phyloP scores from a whole-genome alignment of 495 filamentous ascomycete species.

The Aspergillus panamensis region DNA sequence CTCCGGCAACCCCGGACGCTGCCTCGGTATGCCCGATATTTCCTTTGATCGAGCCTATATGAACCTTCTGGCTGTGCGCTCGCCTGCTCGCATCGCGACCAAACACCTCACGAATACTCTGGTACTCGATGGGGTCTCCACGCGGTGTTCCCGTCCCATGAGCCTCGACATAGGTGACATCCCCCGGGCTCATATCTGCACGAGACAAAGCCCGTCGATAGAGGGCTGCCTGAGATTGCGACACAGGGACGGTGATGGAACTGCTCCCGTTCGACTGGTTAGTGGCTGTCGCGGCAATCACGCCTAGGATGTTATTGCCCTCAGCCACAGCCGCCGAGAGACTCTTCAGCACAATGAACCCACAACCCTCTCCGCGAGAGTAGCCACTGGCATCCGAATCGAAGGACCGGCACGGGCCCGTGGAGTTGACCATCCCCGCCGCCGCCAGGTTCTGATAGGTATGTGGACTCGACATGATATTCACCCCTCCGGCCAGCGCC shows the following conservation, averaged over 20 bases:
- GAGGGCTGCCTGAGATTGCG: conserved; percentile 26
- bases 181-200: conserved; percentile 12
- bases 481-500: conserved; percentile 28
- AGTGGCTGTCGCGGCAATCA: conserved; percentile 38
- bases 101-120: conserved; percentile 36
- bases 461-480: conserved; percentile 28
- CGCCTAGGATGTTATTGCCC: conserved; percentile 57
- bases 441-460: conserved; percentile 19
- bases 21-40: conserved; percentile 48
- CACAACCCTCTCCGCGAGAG: conserved; percentile 61
- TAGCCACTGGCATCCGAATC: conserved; percentile 65
- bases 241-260: conserved; percentile 33
- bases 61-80: conserved; percentile 10
- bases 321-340: conserved; percentile 56
- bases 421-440: conserved; percentile 27
- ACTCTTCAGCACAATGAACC: conserved; percentile 59
- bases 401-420: conserved; percentile 56
- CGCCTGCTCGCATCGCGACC: not conserved
- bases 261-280: conserved; percentile 24
- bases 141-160: conserved; percentile 36
- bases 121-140: conserved; percentile 38
- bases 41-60: conserved; percentile 42
- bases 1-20: conserved; percentile 38
- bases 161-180: conserved; percentile 21
- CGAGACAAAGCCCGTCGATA: conserved; percentile 12